Percentiles rank a stretch among this genome's conserved stretches.
phyloP scores from a whole-genome alignment of 2,329 filamentous ascomycete species.

The Phoma sp. region DNA sequence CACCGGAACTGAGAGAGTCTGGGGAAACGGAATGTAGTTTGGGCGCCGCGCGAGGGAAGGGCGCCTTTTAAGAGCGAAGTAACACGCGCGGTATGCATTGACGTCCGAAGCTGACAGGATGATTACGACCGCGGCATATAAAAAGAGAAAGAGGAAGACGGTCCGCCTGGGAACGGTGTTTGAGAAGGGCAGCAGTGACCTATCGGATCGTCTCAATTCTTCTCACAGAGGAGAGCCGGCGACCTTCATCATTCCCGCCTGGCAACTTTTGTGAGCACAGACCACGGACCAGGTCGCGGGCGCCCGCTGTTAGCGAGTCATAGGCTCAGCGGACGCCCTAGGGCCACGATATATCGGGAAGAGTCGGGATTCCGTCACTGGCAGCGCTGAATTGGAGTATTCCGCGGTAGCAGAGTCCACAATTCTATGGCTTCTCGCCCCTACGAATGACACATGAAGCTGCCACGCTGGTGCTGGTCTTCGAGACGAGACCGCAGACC shows the following conservation, averaged over 20 bases:
- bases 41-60: conserved; percentile 31
- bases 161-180: conserved; percentile 28
- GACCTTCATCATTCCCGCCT: conserved; percentile 20
- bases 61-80: conserved; percentile 45
- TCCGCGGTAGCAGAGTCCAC: conserved; percentile 12
- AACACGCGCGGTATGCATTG: conserved; percentile 44
- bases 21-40: conserved; percentile 24
- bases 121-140: conserved; percentile 39
- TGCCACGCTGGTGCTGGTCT: conserved; percentile 5
- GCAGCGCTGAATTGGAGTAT: neutral
- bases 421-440: conserved; percentile 21
- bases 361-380: conserved; percentile 8
- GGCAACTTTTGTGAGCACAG: conserved; percentile 17
- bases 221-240: conserved; percentile 17
- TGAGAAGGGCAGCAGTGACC: conserved; percentile 26
- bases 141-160: conserved; percentile 39
- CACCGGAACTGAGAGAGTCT: conserved; percentile 28
- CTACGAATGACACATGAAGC: conserved; percentile 19
- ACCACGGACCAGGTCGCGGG: conserved; percentile 1
- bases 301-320: conserved; percentile 19
- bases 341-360: conserved; percentile 16
- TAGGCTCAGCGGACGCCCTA: conserved; percentile 9
- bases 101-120: conserved; percentile 35
- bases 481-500: conserved; percentile 19
- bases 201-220: conserved; percentile 36